Base-by-base conservation (phyloP, 2,329 filamentous ascomycete genomes). In the Pestalotiopsis fici region DNA sequence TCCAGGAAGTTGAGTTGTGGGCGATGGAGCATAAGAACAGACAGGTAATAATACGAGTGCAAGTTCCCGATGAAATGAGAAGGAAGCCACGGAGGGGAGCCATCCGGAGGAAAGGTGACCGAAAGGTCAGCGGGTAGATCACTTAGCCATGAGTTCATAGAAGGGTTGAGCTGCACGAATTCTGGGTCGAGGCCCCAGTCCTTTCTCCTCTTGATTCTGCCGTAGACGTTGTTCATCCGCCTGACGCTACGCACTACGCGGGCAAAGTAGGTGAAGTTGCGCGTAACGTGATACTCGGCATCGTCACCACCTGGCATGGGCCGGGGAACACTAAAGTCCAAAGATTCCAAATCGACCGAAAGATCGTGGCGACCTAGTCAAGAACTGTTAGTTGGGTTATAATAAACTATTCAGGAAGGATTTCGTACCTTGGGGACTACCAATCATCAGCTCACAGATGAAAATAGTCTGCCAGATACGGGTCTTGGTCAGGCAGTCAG, bases 381-480 rank as follows among this genome's bases (percentile, higher is more conserved):
- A 13, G 4, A 37, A 37, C 21, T 27, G 62, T 27, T 23, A 35
- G 27, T 25, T 25, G 11, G 55, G 3, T 27, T n/a, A 27, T 27
- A 31, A 4, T 23, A 47, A 27, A 1, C 27, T 37, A 3, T 13
- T 3, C 21, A 27, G 9, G 28, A 28, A 25, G 25, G 9, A 21
- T 13, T n/a, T 7, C 37, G 7, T 62, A 94, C 95, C 95, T 89
- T 98, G 95, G 3, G 95, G 93, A 23, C 92, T 94, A 66, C 95
- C 95, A 73, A 98, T 91, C 93, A 98, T 97, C 55, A 95, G 87
- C 80, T 98, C 95, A 69, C 94, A 91, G 25, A 93, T 85, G 76
- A 97, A 92, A 11, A 97, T 87, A 1, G 90, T 91, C 78, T 98
- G 95, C 95, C 95, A 98, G 37, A 98, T 88, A 59, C 95, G 87